A percentile compares a stretch with the other conserved stretches of the same genome.
phyloP scores from a whole-genome alignment of 768 basidiomycete species.

The Termitomyces sp. region DNA sequence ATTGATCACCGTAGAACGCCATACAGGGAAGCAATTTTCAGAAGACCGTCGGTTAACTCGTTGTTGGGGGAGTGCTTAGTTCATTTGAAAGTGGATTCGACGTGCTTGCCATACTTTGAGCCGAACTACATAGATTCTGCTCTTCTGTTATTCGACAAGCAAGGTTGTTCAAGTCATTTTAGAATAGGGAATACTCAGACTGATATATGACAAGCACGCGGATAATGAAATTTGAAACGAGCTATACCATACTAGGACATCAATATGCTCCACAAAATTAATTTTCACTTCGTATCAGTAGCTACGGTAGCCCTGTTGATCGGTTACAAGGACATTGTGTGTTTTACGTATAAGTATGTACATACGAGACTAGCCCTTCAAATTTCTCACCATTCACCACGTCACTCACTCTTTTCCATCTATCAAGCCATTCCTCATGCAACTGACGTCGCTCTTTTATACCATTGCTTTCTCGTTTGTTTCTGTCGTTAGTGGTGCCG shows the following conservation, averaged over 20 bases:
- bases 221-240: not conserved
- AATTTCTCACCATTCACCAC: not conserved
- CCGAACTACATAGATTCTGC: not conserved
- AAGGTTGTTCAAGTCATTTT: not conserved
- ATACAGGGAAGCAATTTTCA: not conserved
- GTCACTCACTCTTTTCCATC: not conserved
- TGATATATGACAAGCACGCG: not conserved
- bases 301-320: not conserved
- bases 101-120: not conserved
- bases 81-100: too few relatives aligned
- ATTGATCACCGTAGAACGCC: not conserved
- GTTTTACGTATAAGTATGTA: conserved; percentile 1
- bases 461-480: conserved; percentile 22
- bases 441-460: conserved; percentile 20
- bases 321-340: not conserved
- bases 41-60: not conserved
- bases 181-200: not conserved
- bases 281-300: not conserved
- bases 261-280: conserved; percentile 5
- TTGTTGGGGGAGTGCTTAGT: not conserved
- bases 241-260: conserved; percentile 6
- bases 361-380: not conserved
- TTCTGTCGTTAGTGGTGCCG: conserved; percentile 17
- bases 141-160: not conserved
- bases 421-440: conserved; percentile 10